A percentile compares a stretch with the other conserved stretches of the same genome.
These are phyloP conservation scores for Capsella bursapastoris DNA, from an alignment of 345 rosid species.

Conservation along the genomic window DNA sequence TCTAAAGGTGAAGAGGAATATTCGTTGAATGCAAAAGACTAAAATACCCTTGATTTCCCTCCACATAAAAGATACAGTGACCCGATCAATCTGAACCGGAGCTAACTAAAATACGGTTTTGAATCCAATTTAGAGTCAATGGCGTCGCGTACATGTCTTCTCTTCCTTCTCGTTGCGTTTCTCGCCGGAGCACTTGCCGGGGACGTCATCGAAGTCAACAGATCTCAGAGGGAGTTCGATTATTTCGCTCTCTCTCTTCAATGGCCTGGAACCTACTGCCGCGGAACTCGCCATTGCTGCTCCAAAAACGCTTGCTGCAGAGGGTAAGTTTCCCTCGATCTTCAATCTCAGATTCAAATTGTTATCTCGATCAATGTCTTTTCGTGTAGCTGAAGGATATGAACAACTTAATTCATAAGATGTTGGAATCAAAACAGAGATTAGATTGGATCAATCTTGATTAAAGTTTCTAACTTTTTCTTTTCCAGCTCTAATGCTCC, in stretches of 20 bases:
- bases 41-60: constrained; percentile 4
- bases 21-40: neutral
- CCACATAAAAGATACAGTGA: neutral
- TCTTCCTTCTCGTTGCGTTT: constrained; percentile 28
- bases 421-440: neutral
- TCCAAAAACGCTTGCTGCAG: constrained; percentile 85
- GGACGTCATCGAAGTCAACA: constrained; percentile 31
- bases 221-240: constrained; percentile 78
- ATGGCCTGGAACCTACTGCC: constrained; percentile 91
- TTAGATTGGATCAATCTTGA: neutral
- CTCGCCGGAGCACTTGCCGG: constrained; percentile 27
- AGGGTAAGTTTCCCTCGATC: constrained; percentile 47
- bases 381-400: constrained; percentile 1
- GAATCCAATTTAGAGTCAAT: constrained; percentile 13
- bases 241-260: constrained; percentile 80
- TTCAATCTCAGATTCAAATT: neutral
- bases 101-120: constrained; percentile 12
- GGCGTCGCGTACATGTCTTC: constrained; percentile 38
- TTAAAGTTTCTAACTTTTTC: constrained; percentile 28
- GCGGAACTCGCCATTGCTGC: constrained; percentile 77
- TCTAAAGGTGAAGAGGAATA: constrained; percentile 16
- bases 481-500: constrained; percentile 66
- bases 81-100: constrained; percentile 20
- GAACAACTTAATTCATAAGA: neutral
- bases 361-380: neutral